phyloP scores from a whole-genome alignment of 2,329 filamentous ascomycete genomes.

The Onygenales sp. region DNA sequence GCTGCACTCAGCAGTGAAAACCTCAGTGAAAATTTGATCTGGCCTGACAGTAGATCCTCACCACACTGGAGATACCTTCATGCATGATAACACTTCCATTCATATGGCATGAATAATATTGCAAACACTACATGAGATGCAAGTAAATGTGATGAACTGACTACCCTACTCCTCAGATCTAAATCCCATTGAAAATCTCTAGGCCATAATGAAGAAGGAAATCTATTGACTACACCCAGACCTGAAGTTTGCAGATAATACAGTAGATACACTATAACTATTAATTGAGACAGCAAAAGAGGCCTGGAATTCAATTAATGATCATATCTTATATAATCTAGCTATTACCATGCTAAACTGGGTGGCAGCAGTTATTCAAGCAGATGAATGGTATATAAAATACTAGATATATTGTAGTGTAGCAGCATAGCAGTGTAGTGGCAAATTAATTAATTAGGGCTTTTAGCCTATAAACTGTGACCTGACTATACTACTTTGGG shows the following conservation, averaged over 20 bases:
- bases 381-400: slow-evolving; percentile 5
- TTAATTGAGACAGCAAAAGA: neutral
- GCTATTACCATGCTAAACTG: neutral
- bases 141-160: slow-evolving; percentile 8
- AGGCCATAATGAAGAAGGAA: slow-evolving; percentile 9
- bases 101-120: slow-evolving; percentile 2
- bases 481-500: no score
- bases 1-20: no score
- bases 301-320: slow-evolving; percentile 3
- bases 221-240: slow-evolving; percentile 1
- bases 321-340: neutral
- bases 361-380: slow-evolving; percentile 2
- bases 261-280: neutral
- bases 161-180: slow-evolving; percentile 11
- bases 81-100: slow-evolving; percentile 10
- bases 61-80: slow-evolving; percentile 8
- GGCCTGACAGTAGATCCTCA: no score
- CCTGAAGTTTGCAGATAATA: neutral
- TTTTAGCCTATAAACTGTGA: no score
- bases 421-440: accelerated
- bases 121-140: slow-evolving; percentile 1
- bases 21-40: no score
- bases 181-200: slow-evolving; percentile 13
- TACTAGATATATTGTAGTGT: neutral
- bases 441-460: no score